Conservation (phyloP, 768 basidiomycete species). For the Panus rudis region DNA sequence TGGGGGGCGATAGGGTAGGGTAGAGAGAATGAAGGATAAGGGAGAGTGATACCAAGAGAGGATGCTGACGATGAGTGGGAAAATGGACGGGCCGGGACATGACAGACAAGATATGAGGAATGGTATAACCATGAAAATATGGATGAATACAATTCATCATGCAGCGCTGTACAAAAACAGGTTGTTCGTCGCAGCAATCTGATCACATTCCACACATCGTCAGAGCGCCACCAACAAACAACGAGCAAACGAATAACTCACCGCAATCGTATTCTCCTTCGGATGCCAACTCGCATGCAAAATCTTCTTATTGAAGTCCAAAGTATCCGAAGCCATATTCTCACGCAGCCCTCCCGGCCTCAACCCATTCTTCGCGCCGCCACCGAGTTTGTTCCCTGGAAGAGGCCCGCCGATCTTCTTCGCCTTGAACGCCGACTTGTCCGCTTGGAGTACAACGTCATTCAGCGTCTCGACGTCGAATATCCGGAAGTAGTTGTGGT, state of each 20-base stretch:
- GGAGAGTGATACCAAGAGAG: not conserved
- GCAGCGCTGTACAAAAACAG: slow-evolving; percentile 77
- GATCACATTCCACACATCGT: not conserved
- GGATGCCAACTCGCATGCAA: slow-evolving; percentile 97
- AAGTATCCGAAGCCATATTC: slow-evolving; percentile 77
- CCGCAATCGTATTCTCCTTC: slow-evolving; percentile 95
- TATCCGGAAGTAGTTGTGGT: slow-evolving; percentile 99
- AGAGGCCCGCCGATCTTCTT: slow-evolving; percentile 94
- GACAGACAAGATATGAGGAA: too few relatives aligned
- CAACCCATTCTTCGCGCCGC: slow-evolving; percentile 65
- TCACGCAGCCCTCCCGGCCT: slow-evolving; percentile 73
- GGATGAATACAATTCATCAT: slow-evolving; percentile 27
- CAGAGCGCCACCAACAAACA: not conserved
- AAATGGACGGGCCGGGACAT: not conserved
- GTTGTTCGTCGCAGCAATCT: slow-evolving; percentile 98
- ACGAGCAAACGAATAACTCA: slow-evolving; percentile 32
- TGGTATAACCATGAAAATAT: too few relatives aligned
- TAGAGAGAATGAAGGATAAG: not conserved
- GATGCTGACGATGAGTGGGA: not conserved
- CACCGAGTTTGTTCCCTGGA: slow-evolving; percentile 53
- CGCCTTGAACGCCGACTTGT: slow-evolving; percentile 98
- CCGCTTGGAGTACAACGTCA: slow-evolving; percentile 93
- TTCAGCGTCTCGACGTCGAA: slow-evolving; percentile 82
- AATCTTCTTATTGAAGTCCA: slow-evolving; percentile 97
- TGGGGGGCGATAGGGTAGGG: too few relatives aligned